A percentile compares a stretch with the other conserved stretches of the same genome.
These are phyloP conservation scores for Silene latifolia DNA, from an alignment of 148 eudicot species.

Conservation along the genomic window DNA sequence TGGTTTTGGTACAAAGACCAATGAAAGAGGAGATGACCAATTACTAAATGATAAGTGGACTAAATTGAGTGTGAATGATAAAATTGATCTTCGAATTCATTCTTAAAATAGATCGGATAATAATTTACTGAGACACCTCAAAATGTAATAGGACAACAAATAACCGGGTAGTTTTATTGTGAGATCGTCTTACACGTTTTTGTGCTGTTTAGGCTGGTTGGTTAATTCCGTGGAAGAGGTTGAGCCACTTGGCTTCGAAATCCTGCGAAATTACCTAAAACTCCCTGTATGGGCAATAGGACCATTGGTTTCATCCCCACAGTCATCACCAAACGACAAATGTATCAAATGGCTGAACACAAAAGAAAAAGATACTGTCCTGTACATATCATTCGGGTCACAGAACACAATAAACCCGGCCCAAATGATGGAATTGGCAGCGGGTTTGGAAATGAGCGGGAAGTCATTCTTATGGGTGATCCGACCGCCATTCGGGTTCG, in stretches of 20 bases:
- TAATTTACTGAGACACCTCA: too few species aligned
- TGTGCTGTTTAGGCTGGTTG: constrained; percentile 38
- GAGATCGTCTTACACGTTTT: not conserved
- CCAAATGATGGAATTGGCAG: constrained; percentile 81
- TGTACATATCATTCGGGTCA: constrained; percentile 82
- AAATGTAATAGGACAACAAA: too few species aligned
- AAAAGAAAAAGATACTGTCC: constrained; percentile 37
- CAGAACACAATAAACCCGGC: constrained; percentile 55
- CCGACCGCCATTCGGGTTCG: constrained; percentile 61
- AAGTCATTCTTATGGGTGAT: constrained; percentile 68
- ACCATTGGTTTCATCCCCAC: constrained; percentile 40
- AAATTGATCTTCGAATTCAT: too few species aligned
- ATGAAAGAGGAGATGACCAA: too few species aligned
- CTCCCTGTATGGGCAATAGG: constrained; percentile 66
- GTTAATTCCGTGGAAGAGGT: constrained; percentile 62
- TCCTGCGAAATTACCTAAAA: constrained; percentile 35
- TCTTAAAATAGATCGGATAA: too few species aligned
- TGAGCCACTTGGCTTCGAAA: constrained; percentile 57
- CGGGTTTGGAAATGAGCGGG: constrained; percentile 59
- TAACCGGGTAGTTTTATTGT: too few species aligned
- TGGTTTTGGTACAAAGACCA: too few species aligned
- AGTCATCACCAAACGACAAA: not conserved
- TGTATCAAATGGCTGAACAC: constrained; percentile 54
- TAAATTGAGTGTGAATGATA: too few species aligned
- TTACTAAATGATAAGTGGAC: too few species aligned